Conservation (phyloP, 805 yeast species). For the Spathaspora passalidarum region DNA sequence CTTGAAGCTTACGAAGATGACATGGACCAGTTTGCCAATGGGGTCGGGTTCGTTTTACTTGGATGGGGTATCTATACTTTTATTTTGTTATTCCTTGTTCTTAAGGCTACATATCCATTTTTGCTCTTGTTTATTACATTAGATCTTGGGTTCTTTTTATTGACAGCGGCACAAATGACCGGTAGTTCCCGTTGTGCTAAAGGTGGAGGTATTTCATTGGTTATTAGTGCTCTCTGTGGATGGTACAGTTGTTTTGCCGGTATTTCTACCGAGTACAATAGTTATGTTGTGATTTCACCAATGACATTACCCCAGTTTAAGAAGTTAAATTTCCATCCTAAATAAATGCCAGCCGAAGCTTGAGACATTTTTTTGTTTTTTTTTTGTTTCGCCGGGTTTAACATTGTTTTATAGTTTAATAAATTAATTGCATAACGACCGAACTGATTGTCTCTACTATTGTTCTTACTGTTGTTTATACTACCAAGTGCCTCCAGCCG, state of each 20-base stretch:
- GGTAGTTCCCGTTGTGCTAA: slow-evolving; percentile 37
- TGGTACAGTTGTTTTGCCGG: slow-evolving; percentile 63
- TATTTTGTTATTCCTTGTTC: slow-evolving; percentile 49
- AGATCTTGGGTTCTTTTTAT: slow-evolving; percentile 52
- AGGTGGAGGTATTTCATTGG: slow-evolving; percentile 63
- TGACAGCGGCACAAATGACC: slow-evolving; percentile 50
- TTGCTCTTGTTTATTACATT: slow-evolving; percentile 54
- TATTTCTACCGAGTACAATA: slow-evolving; percentile 54
- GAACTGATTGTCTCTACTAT: no score
- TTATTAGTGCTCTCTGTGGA: slow-evolving; percentile 52
- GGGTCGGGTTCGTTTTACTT: slow-evolving; percentile 55
- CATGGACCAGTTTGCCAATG: slow-evolving; percentile 40
- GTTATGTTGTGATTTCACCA: slow-evolving; percentile 41
- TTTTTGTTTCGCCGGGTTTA: neutral
- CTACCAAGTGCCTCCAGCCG: no score
- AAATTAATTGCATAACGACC: neutral
- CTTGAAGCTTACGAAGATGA: slow-evolving; percentile 46
- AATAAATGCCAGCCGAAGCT: neutral
- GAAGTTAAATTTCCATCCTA: neutral
- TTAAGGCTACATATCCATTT: slow-evolving; percentile 65
- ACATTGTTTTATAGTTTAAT: neutral
- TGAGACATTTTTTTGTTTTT: neutral
- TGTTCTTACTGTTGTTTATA: no score
- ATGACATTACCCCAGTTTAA: neutral
- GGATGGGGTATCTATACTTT: slow-evolving; percentile 66